Base-by-base conservation (phyloP, 1,284 basidiomycete species). In the Volvariella surrecta region DNA sequence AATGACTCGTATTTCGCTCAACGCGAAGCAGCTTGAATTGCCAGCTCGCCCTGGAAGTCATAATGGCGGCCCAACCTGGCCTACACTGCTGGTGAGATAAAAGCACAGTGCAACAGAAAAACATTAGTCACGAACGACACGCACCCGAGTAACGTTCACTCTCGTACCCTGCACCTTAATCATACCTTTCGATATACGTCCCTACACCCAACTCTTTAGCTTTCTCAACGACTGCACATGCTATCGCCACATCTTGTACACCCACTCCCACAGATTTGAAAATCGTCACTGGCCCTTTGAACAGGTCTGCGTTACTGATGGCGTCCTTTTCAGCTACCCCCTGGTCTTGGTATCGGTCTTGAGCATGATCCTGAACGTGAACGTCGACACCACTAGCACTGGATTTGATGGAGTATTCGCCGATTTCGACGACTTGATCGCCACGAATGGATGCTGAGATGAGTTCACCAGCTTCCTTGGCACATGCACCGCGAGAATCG, bases 191-290 rank as follows among this genome's bases (percentile, higher is more conserved):
- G 15, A 62, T 48, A 3, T 21, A 42, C 1, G 44, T 56, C 18
- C 63, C 63, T 8, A 61, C 40, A 35, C 45, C 50, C 49, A 62
- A 53, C 38, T 56, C 50, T 41, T 62, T 55, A 6, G 71, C 69
- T 40, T 60, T 60, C 9, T 58, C 50, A 1, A 72, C 64, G 2
- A 70, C 61, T 3, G 65, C 69, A 50, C 56, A 61, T 3, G 83
- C 74, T 48, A 89, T 83, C 0, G 76, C 81, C 2, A 82, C 81
- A 51, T 89, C 84, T 53, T 88, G 85, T n/a, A 82, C 57, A 1
- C 81, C 83, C 4, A 87, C 63, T 1, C 85, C 86, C 1, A 89
- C 85, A 0, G 81, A 83, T 58, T 88, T 89, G 68, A 86, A 89
- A 40, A 89, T 70, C 3, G 82, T 86, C 4, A 89, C 66, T 0